Conservation (phyloP, 2,329 filamentous ascomycete species). For the Colletotrichum spaethianum region DNA sequence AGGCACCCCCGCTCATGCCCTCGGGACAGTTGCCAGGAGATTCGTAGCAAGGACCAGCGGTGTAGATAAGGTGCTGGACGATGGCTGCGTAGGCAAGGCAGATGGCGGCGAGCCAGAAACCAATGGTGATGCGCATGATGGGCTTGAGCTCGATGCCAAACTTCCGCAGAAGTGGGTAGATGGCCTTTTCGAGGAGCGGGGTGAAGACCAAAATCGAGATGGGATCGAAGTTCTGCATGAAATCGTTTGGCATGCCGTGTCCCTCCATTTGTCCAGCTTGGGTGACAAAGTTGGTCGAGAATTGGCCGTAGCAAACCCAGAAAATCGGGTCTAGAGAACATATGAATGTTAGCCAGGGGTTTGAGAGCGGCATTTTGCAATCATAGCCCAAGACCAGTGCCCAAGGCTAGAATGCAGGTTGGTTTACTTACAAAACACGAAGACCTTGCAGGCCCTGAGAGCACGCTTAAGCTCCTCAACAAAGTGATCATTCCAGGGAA, state of each 20-base stretch:
- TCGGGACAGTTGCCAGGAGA: conserved; percentile 54
- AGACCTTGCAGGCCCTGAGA: conserved; percentile 79
- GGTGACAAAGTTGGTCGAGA: conserved; percentile 76
- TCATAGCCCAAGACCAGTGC: neutral
- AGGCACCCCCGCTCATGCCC: conserved; percentile 48
- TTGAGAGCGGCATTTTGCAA: too few species aligned
- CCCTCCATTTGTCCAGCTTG: conserved; percentile 71
- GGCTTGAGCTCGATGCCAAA: conserved; percentile 73
- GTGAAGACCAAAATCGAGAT: conserved; percentile 78
- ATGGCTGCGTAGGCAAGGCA: conserved; percentile 73
- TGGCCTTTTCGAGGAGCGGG: conserved; percentile 56
- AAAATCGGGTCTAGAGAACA: conserved; percentile 68
- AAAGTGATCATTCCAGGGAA: conserved; percentile 79
- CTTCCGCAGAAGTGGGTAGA: conserved; percentile 72
- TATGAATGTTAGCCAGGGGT: neutral
- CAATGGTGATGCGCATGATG: conserved; percentile 75
- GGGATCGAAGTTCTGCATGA: conserved; percentile 78
- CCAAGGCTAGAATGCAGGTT: neutral
- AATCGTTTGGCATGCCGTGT: conserved; percentile 78
- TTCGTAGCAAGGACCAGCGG: conserved; percentile 64
- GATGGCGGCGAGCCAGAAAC: conserved; percentile 69
- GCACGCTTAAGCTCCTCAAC: conserved; percentile 79
- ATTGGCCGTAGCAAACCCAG: conserved; percentile 79
- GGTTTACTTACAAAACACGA: conserved; percentile 66
- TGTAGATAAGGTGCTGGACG: conserved; percentile 74